These are phyloP conservation scores for Scutellaria galericulata DNA, from an alignment of 257 asterid genomes.

Conservation along the genomic window DNA sequence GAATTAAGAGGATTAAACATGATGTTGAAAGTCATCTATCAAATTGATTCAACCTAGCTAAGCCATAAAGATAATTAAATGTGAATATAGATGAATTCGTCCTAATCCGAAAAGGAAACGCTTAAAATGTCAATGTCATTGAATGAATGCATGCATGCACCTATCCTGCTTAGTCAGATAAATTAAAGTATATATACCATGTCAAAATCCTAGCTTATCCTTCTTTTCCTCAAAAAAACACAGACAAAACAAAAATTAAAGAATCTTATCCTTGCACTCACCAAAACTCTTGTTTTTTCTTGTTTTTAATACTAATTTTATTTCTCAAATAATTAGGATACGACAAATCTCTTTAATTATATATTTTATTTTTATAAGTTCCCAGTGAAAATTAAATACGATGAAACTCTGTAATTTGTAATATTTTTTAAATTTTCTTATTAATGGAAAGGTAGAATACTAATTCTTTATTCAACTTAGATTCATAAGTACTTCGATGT, in stretches of 20 bases:
- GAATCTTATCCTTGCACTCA: background rate
- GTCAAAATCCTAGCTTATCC: background rate
- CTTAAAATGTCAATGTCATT: slow-evolving; percentile 31
- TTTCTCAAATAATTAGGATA: slow-evolving; percentile 1
- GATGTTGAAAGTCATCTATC: background rate
- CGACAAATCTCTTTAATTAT: background rate
- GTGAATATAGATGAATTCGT: slow-evolving; percentile 28
- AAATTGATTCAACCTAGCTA: slow-evolving; percentile 15
- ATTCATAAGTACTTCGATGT: slow-evolving; percentile 15
- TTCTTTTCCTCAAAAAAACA: too few species aligned
- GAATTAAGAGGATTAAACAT: background rate
- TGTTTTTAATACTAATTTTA: background rate
- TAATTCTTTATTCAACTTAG: slow-evolving; percentile 13
- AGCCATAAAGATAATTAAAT: slow-evolving; percentile 3
- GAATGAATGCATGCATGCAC: slow-evolving; percentile 38
- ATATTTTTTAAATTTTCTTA: too few species aligned
- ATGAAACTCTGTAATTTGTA: too few species aligned
- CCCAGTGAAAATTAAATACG: too few species aligned
- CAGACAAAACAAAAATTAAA: too few species aligned
- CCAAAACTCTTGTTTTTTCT: too few species aligned
- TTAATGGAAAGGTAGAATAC: background rate
- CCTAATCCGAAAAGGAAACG: slow-evolving; percentile 34
- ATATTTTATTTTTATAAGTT: too few species aligned
- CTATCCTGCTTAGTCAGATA: background rate
- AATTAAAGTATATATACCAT: background rate